phyloP scores from a whole-genome alignment of 768 basidiomycete genomes.

The Phylloporus scabripes region DNA sequence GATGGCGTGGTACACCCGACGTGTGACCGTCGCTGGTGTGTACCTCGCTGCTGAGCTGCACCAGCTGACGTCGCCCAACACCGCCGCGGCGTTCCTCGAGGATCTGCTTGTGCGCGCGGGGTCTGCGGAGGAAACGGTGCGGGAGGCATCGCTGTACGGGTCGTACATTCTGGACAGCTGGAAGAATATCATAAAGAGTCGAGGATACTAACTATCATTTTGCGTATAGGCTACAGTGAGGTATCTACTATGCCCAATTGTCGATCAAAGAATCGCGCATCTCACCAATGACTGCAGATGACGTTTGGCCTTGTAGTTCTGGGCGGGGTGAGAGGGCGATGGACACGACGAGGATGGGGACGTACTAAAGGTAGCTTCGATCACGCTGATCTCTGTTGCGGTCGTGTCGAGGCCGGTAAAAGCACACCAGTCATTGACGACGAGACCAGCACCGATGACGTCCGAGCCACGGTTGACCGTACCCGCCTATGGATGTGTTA shows the following conservation, averaged over 20 bases:
- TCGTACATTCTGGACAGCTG: slow-evolving; percentile 64
- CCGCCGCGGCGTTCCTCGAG: slow-evolving; percentile 62
- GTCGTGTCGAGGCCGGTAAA: slow-evolving; percentile 99
- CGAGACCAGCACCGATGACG: slow-evolving; percentile 93
- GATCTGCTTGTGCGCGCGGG: slow-evolving; percentile 50
- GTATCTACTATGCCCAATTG: slow-evolving; percentile 69
- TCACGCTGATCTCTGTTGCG: slow-evolving; percentile 98
- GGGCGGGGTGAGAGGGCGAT: slow-evolving; percentile 7
- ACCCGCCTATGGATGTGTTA: slow-evolving; percentile 61
- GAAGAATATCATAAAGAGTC: slow-evolving; percentile 65
- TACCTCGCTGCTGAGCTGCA: slow-evolving; percentile 81
- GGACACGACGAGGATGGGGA: slow-evolving; percentile 16
- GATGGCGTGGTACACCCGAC: slow-evolving; percentile 69
- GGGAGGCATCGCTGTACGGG: slow-evolving; percentile 51
- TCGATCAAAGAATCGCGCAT: slow-evolving; percentile 90
- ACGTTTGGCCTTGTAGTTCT: slow-evolving; percentile 85
- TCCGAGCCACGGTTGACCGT: slow-evolving; percentile 99
- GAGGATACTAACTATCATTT: slow-evolving; percentile 33
- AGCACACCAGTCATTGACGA: slow-evolving; percentile 99
- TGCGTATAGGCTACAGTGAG: slow-evolving; percentile 12
- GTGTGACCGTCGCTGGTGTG: slow-evolving; percentile 58
- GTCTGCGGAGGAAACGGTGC: slow-evolving; percentile 40
- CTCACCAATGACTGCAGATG: slow-evolving; percentile 79
- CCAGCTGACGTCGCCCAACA: slow-evolving; percentile 71
- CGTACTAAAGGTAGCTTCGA: slow-evolving; percentile 96